Percentiles rank a stretch among this genome's conserved stretches.
These are phyloP conservation scores for Limnanthes douglasii DNA, from an alignment of 345 rosid species.

Conservation along the genomic window DNA sequence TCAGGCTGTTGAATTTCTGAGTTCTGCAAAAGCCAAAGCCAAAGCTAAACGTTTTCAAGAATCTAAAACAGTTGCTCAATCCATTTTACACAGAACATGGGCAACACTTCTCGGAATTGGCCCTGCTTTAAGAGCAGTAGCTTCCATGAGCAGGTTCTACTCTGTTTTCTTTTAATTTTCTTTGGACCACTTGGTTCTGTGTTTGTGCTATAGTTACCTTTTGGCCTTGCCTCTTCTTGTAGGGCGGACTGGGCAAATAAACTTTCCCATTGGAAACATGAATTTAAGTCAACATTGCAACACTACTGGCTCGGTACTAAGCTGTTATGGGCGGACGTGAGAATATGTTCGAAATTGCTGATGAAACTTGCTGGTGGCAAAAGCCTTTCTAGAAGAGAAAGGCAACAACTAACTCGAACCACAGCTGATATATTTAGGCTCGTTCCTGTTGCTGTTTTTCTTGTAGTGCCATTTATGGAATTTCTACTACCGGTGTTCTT, in stretches of 20 bases:
- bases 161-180: conserved; percentile 6
- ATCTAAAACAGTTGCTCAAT: conserved; percentile 23
- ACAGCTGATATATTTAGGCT: conserved; percentile 88
- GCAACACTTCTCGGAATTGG: conserved; percentile 31
- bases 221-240: conserved; percentile 9
- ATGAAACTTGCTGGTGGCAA: conserved; percentile 54
- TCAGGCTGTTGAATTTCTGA: conserved; percentile 59
- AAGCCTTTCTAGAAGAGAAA: conserved; percentile 75
- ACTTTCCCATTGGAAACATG: conserved; percentile 48
- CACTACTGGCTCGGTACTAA: conserved; percentile 68
- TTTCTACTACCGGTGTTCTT: conserved; percentile 58
- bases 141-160: conserved; percentile 69
- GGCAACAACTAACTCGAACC: conserved; percentile 82
- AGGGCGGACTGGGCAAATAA: conserved; percentile 65
- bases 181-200: neutral
- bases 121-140: conserved; percentile 59
- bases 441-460: conserved; percentile 73
- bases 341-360: conserved; percentile 53
- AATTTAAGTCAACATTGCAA: conserved; percentile 42
- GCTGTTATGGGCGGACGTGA: conserved; percentile 50
- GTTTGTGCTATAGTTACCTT: conserved; percentile 6
- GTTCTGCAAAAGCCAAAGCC: conserved; percentile 47
- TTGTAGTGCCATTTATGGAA: conserved; percentile 68
- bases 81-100: conserved; percentile 32
- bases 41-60: conserved; percentile 46